Percentiles rank a stretch among this genome's conserved stretches.
These are phyloP conservation scores for Ganoderma sp. DNA, from an alignment of 1,284 basidiomycete species.

Conservation along the genomic window DNA sequence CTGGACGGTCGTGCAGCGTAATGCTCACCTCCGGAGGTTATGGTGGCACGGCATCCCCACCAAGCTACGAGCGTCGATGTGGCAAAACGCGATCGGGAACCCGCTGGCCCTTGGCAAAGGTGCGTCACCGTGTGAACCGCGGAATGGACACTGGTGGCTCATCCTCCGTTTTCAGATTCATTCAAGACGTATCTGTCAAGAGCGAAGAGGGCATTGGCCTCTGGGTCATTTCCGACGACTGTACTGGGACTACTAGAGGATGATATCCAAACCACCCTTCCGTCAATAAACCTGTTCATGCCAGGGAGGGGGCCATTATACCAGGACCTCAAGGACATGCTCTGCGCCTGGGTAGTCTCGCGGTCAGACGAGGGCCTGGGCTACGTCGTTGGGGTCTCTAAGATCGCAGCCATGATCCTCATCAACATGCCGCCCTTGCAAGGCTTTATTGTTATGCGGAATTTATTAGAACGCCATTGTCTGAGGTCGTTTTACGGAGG, in stretches of 20 bases:
- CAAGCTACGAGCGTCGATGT: constrained; percentile 84
- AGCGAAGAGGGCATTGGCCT: constrained; percentile 73
- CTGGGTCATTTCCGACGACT: constrained; percentile 75
- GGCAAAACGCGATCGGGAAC: constrained; percentile 91
- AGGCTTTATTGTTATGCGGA: constrained; percentile 88
- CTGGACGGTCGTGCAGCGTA: constrained; percentile 78
- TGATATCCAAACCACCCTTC: constrained; percentile 85
- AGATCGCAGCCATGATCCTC: constrained; percentile 88
- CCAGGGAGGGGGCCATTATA: constrained; percentile 82
- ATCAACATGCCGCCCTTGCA: constrained; percentile 83
- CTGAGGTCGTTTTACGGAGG: constrained; percentile 87
- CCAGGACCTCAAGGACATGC: constrained; percentile 84
- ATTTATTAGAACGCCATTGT: constrained; percentile 87
- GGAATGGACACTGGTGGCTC: not conserved
- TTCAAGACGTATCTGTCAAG: constrained; percentile 77
- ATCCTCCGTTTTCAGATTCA: constrained; percentile 57
- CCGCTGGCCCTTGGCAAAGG: constrained; percentile 87
- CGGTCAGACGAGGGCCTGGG: constrained; percentile 87
- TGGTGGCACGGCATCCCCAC: constrained; percentile 96
- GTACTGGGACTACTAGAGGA: constrained; percentile 77
- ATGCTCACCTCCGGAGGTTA: constrained; percentile 68
- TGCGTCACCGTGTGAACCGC: constrained; percentile 38
- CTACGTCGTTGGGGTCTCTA: constrained; percentile 73
- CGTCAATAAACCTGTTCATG: constrained; percentile 87
- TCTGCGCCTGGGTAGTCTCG: constrained; percentile 91